Evolutionary conservation across 208 protist species (phyloP).

Genomic region (Endotrypanum monterogeii): DNA sequence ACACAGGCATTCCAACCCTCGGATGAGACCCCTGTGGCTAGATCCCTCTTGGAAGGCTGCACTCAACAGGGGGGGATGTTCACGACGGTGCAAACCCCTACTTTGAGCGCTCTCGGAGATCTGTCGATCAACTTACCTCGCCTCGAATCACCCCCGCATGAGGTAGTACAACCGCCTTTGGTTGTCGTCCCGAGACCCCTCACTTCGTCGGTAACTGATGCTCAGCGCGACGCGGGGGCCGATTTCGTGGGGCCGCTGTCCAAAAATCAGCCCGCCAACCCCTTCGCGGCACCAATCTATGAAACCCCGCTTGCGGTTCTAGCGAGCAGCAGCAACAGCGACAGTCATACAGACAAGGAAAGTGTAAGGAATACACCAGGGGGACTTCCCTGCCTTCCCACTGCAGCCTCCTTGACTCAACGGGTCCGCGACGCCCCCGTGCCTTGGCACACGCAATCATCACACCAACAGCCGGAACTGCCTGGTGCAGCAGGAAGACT

Average conservation of each 20-base stretch:
- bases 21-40: background rate
- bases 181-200: conserved; percentile 10
- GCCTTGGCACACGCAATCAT: background rate
- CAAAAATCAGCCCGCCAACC: background rate
- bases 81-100: conserved; percentile 18
- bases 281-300: background rate
- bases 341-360: background rate
- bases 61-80: conserved; percentile 1
- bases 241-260: background rate
- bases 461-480: background rate
- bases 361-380: no score
- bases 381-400: background rate
- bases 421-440: background rate
- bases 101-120: background rate
- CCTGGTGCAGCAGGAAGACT: conserved; percentile 1
- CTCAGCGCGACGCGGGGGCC: conserved; percentile 1
- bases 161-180: background rate
- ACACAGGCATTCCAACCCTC: conserved; percentile 5
- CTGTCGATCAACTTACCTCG: conserved; percentile 2
- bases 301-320: conserved; percentile 18
- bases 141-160: conserved; percentile 2
- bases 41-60: background rate
- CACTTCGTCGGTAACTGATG: conserved; percentile 9
- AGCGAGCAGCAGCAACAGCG: conserved; percentile 5
- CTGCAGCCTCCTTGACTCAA: background rate